These are phyloP conservation scores for Polyporus arcularius DNA, from an alignment of 768 basidiomycete genomes.

Conservation along the genomic window DNA sequence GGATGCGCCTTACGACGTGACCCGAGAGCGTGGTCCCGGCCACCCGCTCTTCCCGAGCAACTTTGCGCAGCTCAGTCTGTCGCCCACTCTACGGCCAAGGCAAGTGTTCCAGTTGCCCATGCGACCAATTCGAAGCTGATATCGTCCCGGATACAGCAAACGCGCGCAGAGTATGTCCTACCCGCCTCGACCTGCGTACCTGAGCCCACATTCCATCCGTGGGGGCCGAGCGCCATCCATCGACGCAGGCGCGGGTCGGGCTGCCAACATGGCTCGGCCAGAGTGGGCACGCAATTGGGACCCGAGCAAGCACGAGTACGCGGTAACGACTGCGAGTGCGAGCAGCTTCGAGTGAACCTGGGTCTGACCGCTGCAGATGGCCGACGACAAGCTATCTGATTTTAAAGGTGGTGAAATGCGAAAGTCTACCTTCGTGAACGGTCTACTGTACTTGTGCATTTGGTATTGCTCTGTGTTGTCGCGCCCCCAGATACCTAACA, in stretches of 20 bases:
- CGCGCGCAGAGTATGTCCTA: constrained; percentile 29
- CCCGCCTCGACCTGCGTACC: constrained; percentile 31
- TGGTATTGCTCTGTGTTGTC: neutral
- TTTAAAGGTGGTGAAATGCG: neutral
- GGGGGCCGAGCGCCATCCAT: constrained; percentile 22
- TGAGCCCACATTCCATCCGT: constrained; percentile 28
- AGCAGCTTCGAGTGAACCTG: constrained; percentile 30
- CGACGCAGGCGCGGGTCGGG: constrained; percentile 22
- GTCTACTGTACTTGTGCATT: neutral
- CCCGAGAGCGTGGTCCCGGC: constrained; percentile 69
- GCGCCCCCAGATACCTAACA: neutral
- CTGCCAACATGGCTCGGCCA: constrained; percentile 21
- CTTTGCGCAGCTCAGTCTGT: constrained; percentile 66
- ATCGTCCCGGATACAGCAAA: constrained; percentile 15
- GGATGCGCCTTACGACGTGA: constrained; percentile 43
- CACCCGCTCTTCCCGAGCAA: constrained; percentile 82
- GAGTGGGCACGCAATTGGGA: constrained; percentile 47
- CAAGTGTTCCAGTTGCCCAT: constrained; percentile 28
- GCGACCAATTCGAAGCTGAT: neutral
- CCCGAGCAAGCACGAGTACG: constrained; percentile 42
- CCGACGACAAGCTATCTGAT: too few species aligned
- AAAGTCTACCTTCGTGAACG: neutral
- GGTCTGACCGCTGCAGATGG: neutral
- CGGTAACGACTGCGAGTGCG: constrained; percentile 41
- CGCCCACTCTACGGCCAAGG: constrained; percentile 65